These are phyloP conservation scores for Camellia granthamiana DNA, from an alignment of 148 eudicot genomes.

Conservation along the genomic window DNA sequence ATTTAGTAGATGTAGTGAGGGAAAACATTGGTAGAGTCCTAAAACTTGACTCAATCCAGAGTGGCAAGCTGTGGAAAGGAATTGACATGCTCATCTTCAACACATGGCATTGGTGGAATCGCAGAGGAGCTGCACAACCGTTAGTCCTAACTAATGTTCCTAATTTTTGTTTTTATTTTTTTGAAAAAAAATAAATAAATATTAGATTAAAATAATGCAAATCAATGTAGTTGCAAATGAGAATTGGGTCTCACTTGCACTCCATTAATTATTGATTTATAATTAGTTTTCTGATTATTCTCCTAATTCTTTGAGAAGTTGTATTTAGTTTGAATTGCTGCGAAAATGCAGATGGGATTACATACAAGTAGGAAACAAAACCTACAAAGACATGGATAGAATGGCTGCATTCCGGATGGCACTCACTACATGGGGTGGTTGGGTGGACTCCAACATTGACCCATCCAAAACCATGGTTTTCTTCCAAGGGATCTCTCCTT, in stretches of 20 bases:
- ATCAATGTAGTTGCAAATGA: no score
- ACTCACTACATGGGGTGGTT: slow-evolving; percentile 73
- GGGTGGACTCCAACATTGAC: slow-evolving; percentile 70
- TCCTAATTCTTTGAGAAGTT: background rate
- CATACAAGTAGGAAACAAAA: slow-evolving; percentile 45
- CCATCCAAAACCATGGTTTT: slow-evolving; percentile 65
- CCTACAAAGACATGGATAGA: slow-evolving; percentile 70
- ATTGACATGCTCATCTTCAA: slow-evolving; percentile 80
- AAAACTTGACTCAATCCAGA: slow-evolving; percentile 62
- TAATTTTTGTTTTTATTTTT: no score
- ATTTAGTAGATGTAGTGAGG: slow-evolving; percentile 65
- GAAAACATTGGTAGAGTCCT: slow-evolving; percentile 62
- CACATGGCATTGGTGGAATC: slow-evolving; percentile 99
- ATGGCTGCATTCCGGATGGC: slow-evolving; percentile 71
- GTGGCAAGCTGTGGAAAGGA: slow-evolving; percentile 67
- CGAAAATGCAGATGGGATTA: slow-evolving; percentile 71
- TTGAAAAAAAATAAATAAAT: no score
- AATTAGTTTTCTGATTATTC: no score
- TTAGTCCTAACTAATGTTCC: slow-evolving; percentile 23
- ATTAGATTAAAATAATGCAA: no score
- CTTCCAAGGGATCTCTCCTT: slow-evolving; percentile 96
- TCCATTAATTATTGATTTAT: no score
- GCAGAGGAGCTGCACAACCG: slow-evolving; percentile 85
- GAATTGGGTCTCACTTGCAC: no score
- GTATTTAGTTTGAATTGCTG: background rate